phyloP scores from a whole-genome alignment of 352 stramenopile species.

The Pythium folliculosum region DNA sequence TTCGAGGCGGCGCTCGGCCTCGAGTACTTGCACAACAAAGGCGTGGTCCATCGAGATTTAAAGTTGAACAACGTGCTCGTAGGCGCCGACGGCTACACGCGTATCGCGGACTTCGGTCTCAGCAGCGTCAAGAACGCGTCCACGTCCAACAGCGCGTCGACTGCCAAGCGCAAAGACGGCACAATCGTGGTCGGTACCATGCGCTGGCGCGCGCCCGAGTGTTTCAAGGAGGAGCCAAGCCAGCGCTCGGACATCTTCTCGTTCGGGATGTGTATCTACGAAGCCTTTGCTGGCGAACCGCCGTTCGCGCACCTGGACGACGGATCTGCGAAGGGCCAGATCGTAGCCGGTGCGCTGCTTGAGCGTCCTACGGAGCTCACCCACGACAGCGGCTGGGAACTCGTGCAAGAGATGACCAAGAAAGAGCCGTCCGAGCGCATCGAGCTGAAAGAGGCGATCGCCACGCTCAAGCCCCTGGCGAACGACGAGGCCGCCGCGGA shows the following conservation, averaged over 20 bases:
- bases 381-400: background rate
- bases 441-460: too few species aligned
- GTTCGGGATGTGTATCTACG: background rate
- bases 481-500: too few species aligned
- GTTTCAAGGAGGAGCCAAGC: background rate
- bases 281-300: background rate
- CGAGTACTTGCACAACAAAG: conserved; percentile 37
- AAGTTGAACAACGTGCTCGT: conserved; percentile 77
- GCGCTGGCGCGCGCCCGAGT: conserved; percentile 14
- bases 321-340: background rate
- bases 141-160: background rate
- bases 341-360: background rate
- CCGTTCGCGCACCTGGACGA: conserved; percentile 7
- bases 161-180: too few species aligned
- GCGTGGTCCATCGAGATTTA: conserved; percentile 39
- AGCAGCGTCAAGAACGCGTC: conserved; percentile 1
- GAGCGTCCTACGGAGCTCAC: conserved; percentile 1
- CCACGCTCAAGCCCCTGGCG: too few species aligned
- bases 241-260: conserved; percentile 5
- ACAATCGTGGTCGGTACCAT: background rate
- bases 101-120: conserved; percentile 38
- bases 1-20: conserved; percentile 36
- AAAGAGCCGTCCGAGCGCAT: too few species aligned
- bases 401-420: too few species aligned
- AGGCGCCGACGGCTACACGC: conserved; percentile 23